phyloP scores from a whole-genome alignment of 306 rosid genomes.

The Trifolium pratense region DNA sequence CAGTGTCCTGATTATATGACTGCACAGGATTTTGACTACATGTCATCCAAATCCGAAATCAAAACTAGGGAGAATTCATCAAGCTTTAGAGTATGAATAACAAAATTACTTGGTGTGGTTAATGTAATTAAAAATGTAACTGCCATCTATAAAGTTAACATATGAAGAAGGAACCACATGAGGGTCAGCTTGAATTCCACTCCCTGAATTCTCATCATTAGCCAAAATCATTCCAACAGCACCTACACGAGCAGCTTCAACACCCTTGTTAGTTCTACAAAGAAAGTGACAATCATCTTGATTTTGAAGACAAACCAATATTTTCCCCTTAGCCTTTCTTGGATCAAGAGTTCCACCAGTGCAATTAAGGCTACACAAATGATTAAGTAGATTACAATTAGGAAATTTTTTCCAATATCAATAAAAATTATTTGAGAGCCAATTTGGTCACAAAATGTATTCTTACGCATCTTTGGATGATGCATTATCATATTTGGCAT shows the following conservation, averaged over 20 bases:
- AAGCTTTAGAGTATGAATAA: neutral
- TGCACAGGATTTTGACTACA: neutral
- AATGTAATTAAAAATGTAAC: slow-evolving; percentile 49
- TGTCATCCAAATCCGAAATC: neutral
- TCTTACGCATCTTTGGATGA: slow-evolving; percentile 45
- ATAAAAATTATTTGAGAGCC: neutral
- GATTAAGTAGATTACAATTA: neutral
- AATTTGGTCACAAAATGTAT: neutral
- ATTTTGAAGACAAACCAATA: slow-evolving; percentile 62
- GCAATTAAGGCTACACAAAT: slow-evolving; percentile 51
- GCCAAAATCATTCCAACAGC: slow-evolving; percentile 74
- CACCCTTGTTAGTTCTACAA: slow-evolving; percentile 48
- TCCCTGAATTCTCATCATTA: slow-evolving; percentile 1
- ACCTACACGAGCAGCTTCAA: slow-evolving; percentile 47
- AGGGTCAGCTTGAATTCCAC: slow-evolving; percentile 46
- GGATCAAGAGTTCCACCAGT: slow-evolving; percentile 51
- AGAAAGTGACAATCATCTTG: neutral
- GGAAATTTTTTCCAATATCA: neutral
- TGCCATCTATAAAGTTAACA: slow-evolving; percentile 48
- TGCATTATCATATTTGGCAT: slow-evolving; percentile 39
- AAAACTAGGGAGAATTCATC: neutral
- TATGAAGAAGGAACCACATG: slow-evolving; percentile 62
- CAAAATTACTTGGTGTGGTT: slow-evolving; percentile 53
- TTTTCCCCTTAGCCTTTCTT: slow-evolving; percentile 61
- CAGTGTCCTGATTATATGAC: neutral